Conservation (phyloP, 371 early-diverging fungal genomes). For the Mucor mucedo region DNA sequence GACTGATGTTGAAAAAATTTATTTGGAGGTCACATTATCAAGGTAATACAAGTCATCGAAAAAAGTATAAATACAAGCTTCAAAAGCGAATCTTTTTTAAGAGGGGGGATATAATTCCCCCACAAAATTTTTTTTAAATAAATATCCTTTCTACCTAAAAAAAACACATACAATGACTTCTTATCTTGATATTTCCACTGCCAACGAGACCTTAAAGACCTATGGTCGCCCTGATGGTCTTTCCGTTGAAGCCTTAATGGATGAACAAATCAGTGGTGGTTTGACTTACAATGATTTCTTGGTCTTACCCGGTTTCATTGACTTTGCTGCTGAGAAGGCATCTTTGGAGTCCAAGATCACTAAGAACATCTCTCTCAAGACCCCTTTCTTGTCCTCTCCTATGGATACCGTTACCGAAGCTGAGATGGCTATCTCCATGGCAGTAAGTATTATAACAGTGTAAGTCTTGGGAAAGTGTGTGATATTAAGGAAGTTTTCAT, state of each 20-base stretch:
- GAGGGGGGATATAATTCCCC: slow-evolving; percentile 34
- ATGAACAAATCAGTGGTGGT: slow-evolving; percentile 78
- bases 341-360: slow-evolving; percentile 85
- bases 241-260: slow-evolving; percentile 75
- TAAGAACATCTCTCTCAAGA: slow-evolving; percentile 83
- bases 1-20: slow-evolving; percentile 7
- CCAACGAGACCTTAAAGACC: slow-evolving; percentile 28
- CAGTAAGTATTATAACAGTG: slow-evolving; percentile 58
- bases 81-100: slow-evolving; percentile 9
- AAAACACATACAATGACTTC: slow-evolving; percentile 21
- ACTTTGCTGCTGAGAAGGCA: slow-evolving; percentile 86
- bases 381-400: slow-evolving; percentile 92
- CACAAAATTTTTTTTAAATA: slow-evolving; percentile 26
- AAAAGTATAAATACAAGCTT: slow-evolving; percentile 24
- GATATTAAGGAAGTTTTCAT: slow-evolving; percentile 1
- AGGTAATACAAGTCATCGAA: neutral
- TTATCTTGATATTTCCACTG: slow-evolving; percentile 28
- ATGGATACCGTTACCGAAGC: slow-evolving; percentile 99
- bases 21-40: slow-evolving; percentile 2
- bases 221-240: slow-evolving; percentile 75
- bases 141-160: slow-evolving; percentile 4
- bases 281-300: slow-evolving; percentile 98
- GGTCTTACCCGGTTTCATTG: slow-evolving; percentile 94
- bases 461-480: neutral
- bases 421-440: slow-evolving; percentile 97